phyloP scores from a whole-genome alignment of 2,329 filamentous ascomycete genomes.

The Ceratocystis eucalypticola region DNA sequence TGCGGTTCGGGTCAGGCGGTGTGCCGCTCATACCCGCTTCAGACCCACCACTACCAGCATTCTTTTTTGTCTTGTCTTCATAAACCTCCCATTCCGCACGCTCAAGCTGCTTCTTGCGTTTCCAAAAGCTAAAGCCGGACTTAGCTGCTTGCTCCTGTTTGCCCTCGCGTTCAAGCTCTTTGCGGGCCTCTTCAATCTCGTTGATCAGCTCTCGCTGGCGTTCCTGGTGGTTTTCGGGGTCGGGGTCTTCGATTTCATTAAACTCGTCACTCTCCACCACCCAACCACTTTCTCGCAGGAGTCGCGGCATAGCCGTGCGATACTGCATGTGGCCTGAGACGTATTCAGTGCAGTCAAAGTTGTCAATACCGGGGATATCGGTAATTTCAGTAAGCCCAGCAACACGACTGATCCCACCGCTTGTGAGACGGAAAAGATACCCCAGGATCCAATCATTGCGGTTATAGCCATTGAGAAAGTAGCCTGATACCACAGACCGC shows the following conservation, averaged over 20 bases:
- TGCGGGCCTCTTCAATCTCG: constrained; percentile 89
- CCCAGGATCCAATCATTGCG: constrained; percentile 94
- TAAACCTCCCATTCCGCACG: constrained; percentile 94
- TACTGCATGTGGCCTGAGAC: constrained; percentile 96
- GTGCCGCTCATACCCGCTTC: constrained; percentile 26
- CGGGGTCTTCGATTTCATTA: constrained; percentile 89
- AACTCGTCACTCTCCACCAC: constrained; percentile 87
- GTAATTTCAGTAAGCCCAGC: constrained; percentile 71
- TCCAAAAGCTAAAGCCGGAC: constrained; percentile 59
- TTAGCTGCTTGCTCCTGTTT: constrained; percentile 40
- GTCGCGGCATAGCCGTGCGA: constrained; percentile 74
- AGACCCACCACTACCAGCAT: constrained; percentile 21
- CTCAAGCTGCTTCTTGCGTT: constrained; percentile 63
- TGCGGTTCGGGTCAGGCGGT: constrained; percentile 32
- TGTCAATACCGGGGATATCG: constrained; percentile 68
- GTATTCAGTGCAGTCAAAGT: constrained; percentile 71
- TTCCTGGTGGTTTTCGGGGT: constrained; percentile 80
- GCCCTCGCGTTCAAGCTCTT: constrained; percentile 67
- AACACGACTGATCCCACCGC: constrained; percentile 77
- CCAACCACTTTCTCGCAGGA: constrained; percentile 83
- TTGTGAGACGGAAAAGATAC: constrained; percentile 89
- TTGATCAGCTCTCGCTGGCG: constrained; percentile 86
- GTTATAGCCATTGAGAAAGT: constrained; percentile 89
- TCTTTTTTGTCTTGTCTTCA: constrained; percentile 47
- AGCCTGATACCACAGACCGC: constrained; percentile 73